Percentiles rank a stretch among this genome's conserved stretches.
Evolutionary conservation across 768 basidiomycete genomes (phyloP).

Genomic region (Lactarius akahatsu): DNA sequence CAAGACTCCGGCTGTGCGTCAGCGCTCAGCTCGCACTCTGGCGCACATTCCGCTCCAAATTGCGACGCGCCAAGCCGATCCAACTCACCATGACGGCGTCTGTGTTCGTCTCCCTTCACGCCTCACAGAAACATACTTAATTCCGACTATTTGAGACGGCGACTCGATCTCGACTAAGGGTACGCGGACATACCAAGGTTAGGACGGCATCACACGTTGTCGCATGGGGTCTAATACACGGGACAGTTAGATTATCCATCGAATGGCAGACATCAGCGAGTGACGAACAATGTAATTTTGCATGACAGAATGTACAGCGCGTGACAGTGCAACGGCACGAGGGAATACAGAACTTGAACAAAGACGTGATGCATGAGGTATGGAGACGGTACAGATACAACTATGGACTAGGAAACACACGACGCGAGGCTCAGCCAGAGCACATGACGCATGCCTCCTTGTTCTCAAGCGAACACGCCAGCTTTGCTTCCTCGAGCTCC

Average conservation of each 20-base stretch:
- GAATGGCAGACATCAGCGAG: too few species aligned
- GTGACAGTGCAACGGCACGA: neutral
- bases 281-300: too few species aligned
- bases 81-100: too few species aligned
- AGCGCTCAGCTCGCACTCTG: too few species aligned
- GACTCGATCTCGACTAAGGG: neutral
- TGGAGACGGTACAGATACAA: slow-evolving; percentile 5
- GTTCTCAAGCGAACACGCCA: slow-evolving; percentile 86
- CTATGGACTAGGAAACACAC: neutral
- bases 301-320: neutral
- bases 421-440: slow-evolving; percentile 55
- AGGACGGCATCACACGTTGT: too few species aligned
- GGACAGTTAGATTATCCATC: too few species aligned
- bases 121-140: too few species aligned
- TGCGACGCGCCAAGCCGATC: too few species aligned
- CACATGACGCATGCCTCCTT: slow-evolving; percentile 95
- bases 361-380: neutral
- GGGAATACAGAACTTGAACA: slow-evolving; percentile 1
- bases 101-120: too few species aligned
- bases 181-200: neutral
- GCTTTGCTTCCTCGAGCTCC: slow-evolving; percentile 76
- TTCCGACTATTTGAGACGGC: neutral
- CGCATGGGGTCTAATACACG: too few species aligned
- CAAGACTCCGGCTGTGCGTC: too few species aligned
- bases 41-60: too few species aligned